Evolutionary conservation across 768 basidiomycete genomes (phyloP).

Genomic region (Dacryopinax spathularia): DNA sequence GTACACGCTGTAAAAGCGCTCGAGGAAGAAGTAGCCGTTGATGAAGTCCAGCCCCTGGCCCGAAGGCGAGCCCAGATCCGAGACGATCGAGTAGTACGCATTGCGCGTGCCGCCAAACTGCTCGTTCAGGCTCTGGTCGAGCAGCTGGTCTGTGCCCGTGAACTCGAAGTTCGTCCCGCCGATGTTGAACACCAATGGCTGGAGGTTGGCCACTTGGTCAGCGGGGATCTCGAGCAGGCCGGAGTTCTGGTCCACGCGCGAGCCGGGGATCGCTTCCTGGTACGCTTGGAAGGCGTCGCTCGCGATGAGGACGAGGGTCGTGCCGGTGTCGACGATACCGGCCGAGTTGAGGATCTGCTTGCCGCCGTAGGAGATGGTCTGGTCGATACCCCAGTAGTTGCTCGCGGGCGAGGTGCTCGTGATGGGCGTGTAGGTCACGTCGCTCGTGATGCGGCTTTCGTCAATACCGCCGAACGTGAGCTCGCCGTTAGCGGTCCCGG

Average conservation of each 20-base stretch:
- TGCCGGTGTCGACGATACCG: constrained; percentile 42
- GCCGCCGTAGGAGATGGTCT: constrained; percentile 28
- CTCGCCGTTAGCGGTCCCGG: constrained; percentile 34
- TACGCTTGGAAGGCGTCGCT: constrained; percentile 43
- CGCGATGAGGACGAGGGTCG: constrained; percentile 27
- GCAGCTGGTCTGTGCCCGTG: constrained; percentile 42
- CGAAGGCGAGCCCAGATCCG: constrained; percentile 24
- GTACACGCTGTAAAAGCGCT: constrained; percentile 29
- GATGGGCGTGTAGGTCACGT: constrained; percentile 28
- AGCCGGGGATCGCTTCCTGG: constrained; percentile 37
- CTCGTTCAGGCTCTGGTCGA: constrained; percentile 1
- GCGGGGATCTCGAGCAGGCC: constrained; percentile 42
- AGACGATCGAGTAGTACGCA: not conserved
- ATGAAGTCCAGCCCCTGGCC: constrained; percentile 43
- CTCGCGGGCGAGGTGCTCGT: constrained; percentile 36
- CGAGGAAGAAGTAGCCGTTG: constrained; percentile 40
- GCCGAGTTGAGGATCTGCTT: constrained; percentile 24
- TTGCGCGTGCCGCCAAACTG: not conserved
- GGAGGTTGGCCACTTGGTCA: constrained; percentile 25
- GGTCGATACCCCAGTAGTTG: constrained; percentile 39
- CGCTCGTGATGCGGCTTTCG: constrained; percentile 25
- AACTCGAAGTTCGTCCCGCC: constrained; percentile 34
- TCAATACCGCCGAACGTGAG: constrained; percentile 44
- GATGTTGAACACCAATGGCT: constrained; percentile 16
- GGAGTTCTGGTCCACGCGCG: constrained; percentile 36